Conservation (phyloP, 208 protist genomes). For the Trypanosoma scelopori region DNA sequence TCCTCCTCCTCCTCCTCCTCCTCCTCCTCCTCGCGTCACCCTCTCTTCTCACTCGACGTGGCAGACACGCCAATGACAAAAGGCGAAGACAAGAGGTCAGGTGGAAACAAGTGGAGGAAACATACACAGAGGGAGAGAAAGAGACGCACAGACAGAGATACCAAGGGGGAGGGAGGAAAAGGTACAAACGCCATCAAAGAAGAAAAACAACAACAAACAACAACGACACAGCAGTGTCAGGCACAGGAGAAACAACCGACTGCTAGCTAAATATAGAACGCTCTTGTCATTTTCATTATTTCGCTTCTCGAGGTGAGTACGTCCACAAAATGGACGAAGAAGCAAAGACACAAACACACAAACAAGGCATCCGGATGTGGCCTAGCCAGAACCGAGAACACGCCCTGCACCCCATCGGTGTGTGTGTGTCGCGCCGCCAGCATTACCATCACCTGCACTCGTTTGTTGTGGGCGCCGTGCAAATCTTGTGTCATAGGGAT, state of each 20-base stretch:
- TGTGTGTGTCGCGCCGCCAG: not conserved
- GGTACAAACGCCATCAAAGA: no score
- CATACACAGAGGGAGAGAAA: not conserved
- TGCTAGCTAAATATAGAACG: no score
- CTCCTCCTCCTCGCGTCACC: no score
- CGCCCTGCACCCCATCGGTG: conserved; percentile 25
- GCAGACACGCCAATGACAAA: not conserved
- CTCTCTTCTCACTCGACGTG: not conserved
- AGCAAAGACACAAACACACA: no score
- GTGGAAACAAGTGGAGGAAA: conserved; percentile 6
- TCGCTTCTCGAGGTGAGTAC: no score
- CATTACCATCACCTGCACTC: not conserved
- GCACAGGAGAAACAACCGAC: no score
- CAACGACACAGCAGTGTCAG: no score
- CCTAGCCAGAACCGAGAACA: conserved; percentile 12
- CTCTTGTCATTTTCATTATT: no score
- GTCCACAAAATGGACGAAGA: no score
- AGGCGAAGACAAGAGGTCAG: conserved; percentile 12
- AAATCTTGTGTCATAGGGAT: conserved; percentile 9
- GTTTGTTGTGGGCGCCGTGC: not conserved
- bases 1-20: no score
- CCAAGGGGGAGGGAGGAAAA: no score
- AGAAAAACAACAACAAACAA: no score
- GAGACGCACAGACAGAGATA: conserved; percentile 14
- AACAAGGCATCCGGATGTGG: not conserved